Percentiles rank a stretch among this genome's conserved stretches.
These are phyloP conservation scores for Diaporthe citrichinensis DNA, from an alignment of 2,329 filamentous ascomycete species.

Conservation along the genomic window DNA sequence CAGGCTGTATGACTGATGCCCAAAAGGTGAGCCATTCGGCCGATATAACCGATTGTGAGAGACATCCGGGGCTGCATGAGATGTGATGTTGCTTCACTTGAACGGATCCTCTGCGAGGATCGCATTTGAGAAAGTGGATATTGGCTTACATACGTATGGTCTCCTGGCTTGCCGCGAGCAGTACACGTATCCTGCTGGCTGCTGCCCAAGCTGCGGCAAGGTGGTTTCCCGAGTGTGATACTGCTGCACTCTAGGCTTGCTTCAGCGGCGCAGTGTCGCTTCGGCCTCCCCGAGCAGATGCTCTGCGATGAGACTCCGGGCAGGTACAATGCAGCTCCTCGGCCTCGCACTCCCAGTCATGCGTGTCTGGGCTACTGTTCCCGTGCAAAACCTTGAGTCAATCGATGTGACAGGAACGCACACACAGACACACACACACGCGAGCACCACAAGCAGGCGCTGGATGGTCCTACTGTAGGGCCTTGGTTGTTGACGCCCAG, in stretches of 20 bases:
- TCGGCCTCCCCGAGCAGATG: constrained; percentile 30
- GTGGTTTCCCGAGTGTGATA: not conserved
- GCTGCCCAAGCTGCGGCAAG: constrained; percentile 7
- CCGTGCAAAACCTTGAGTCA: constrained; percentile 18
- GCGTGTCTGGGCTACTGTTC: constrained; percentile 17
- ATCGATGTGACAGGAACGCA: constrained; percentile 1
- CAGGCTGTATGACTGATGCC: not conserved
- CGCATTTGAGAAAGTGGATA: not conserved
- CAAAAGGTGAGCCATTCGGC: constrained; percentile 2
- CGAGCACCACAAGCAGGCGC: not conserved
- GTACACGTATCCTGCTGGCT: not conserved
- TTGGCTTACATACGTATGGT: not conserved
- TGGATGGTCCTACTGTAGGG: not conserved
- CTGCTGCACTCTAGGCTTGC: not conserved
- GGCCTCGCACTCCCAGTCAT: constrained; percentile 25
- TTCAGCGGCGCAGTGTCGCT: constrained; percentile 1
- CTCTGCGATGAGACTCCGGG: constrained; percentile 18
- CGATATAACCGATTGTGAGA: not conserved
- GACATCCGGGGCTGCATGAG: not conserved
- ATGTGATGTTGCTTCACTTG: not conserved
- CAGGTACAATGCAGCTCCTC: not conserved
- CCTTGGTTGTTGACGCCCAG: constrained; percentile 17
- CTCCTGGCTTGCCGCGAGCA: not conserved
- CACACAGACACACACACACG: constrained; percentile 10
- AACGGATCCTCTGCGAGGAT: not conserved